Base-by-base conservation (phyloP, 805 yeast species). In the Saturnispora hagleri region DNA sequence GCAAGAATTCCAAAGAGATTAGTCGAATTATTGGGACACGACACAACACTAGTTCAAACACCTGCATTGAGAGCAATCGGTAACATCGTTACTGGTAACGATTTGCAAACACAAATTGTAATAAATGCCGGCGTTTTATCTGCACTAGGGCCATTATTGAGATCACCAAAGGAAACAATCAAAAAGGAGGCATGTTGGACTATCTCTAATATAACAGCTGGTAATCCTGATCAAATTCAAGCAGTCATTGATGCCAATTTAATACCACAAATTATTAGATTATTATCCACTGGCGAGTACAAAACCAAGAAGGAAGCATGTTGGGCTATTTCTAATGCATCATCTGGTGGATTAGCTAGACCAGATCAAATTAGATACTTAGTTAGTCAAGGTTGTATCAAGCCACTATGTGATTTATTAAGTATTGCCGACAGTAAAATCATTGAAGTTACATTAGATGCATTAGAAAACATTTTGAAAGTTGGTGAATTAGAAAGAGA, bases 171-270 rank as follows among this genome's bases (percentile, higher is more conserved):
- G 74, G 99, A 93, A 69, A 81, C 93, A 17, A 85, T 93, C 60
- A 83, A 93, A 66, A 93, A 93, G 69, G 99, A 93, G 74, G 96
- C 98, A 5, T 89, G 99, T 74, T 93, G 99, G 99, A 91, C 99
- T 38, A 84, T 93, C 57, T 90, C 97, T 53, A 93, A 93, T 72
- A 90, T 93, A 66, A 93, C 99, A 35, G 99, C 99, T 22, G 99
- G 99, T 63, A 93, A 88, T 68, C 72, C 90, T 22, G 90, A 86
- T 56, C 99, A 93, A 74, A 89, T 91, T 62, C 97, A 91, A 73
- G 91, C 97, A 15, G 98, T 93, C 48, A 90, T 93, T 62, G 96
- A 90, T 67, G 84, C 91, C 55, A 93, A 93, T 72, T 76, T 93
- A 66, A 83, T 93, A 58, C 99, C 98, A 41, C 96, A 90, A 53